Evolutionary conservation across 2,329 filamentous ascomycete genomes (phyloP).

Genomic region (Pseudocercospora pini-densiflorae): DNA sequence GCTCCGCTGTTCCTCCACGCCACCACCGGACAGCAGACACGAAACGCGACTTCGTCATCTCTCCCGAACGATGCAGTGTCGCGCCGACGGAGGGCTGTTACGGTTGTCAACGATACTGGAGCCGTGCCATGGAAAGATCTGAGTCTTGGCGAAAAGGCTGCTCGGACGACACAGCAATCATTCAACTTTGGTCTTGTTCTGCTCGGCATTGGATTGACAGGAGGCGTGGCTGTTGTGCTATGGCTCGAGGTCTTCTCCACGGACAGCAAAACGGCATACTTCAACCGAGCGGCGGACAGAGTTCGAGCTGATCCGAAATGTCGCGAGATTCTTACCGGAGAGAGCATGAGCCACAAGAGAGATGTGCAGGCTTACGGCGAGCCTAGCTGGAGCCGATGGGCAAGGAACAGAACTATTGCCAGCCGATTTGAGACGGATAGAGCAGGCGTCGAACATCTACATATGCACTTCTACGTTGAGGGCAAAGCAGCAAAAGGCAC

Average conservation of each 20-base stretch:
- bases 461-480: slow-evolving; percentile 86
- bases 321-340: slow-evolving; percentile 73
- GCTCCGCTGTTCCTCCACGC: slow-evolving; percentile 9
- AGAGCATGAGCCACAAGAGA: slow-evolving; percentile 54
- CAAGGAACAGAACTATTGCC: slow-evolving; percentile 63
- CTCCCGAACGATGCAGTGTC: slow-evolving; percentile 40
- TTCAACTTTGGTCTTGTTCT: slow-evolving; percentile 84
- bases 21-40: slow-evolving; percentile 12
- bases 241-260: slow-evolving; percentile 82
- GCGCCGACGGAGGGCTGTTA: slow-evolving; percentile 70
- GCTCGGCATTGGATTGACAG: slow-evolving; percentile 74
- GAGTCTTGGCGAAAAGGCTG: slow-evolving; percentile 75
- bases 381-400: slow-evolving; percentile 80
- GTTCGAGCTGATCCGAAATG: slow-evolving; percentile 76
- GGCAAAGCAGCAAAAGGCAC: slow-evolving; percentile 75
- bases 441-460: slow-evolving; percentile 76
- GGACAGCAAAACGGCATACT: slow-evolving; percentile 83
- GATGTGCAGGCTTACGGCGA: slow-evolving; percentile 84
- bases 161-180: slow-evolving; percentile 84
- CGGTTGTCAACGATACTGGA: slow-evolving; percentile 85
- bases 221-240: slow-evolving; percentile 76
- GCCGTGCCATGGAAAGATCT: slow-evolving; percentile 80
- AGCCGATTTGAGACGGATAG: slow-evolving; percentile 65
- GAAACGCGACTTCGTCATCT: slow-evolving; percentile 31
- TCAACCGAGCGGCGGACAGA: slow-evolving; percentile 82